Conservation (phyloP, 169 alveolate species). For the Babesia bigemina region DNA sequence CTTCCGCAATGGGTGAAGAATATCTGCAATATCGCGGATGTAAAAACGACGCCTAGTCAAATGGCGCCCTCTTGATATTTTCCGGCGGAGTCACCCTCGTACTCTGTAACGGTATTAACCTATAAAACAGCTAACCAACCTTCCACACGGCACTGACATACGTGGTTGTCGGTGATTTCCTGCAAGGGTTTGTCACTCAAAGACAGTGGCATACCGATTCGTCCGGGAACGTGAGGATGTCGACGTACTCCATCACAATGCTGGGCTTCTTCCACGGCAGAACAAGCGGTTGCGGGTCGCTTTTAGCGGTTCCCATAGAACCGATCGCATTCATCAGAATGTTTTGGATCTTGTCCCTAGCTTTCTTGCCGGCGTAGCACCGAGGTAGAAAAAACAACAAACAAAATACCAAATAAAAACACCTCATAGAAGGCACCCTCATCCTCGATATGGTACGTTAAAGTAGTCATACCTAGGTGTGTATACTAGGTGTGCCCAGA, state of each 20-base stretch:
- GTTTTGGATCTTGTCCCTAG: constrained; percentile 47
- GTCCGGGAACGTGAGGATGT: constrained; percentile 32
- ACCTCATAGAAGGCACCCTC: neutral
- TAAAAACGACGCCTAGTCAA: neutral
- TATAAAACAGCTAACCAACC: constrained; percentile 4
- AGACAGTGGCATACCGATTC: constrained; percentile 18
- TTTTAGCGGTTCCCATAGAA: neutral
- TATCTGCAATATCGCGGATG: constrained; percentile 16
- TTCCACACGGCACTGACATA: constrained; percentile 49
- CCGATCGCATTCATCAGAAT: constrained; percentile 29
- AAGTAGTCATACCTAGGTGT: too few relatives aligned
- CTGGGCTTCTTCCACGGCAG: constrained; percentile 55
- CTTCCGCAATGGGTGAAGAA: constrained; percentile 55
- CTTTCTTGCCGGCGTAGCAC: constrained; percentile 10
- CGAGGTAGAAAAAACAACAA: neutral
- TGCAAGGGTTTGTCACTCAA: neutral
- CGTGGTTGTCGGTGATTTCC: constrained; percentile 54
- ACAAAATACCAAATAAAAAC: neutral
- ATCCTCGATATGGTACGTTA: too few relatives aligned
- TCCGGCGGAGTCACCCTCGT: constrained; percentile 12
- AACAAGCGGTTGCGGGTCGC: constrained; percentile 31
- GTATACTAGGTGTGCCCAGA: too few relatives aligned
- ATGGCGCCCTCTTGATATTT: constrained; percentile 27
- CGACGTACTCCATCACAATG: constrained; percentile 38
- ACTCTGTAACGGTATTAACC: constrained; percentile 5